These are phyloP conservation scores for Eucalyptus lansdowneana DNA, from an alignment of 345 rosid genomes.

Conservation along the genomic window DNA sequence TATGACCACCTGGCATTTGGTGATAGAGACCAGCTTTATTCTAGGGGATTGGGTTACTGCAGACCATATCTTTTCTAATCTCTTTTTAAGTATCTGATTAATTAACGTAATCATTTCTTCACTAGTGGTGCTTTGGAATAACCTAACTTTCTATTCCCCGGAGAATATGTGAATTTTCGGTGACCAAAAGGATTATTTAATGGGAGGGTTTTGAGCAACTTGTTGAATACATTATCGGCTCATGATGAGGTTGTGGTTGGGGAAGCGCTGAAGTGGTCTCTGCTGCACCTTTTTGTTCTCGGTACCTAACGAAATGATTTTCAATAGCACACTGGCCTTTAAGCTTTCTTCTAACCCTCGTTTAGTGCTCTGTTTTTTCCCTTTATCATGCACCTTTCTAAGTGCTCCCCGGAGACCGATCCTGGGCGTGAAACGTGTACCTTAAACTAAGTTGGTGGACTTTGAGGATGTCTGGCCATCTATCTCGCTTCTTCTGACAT, in stretches of 20 bases:
- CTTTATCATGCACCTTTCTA: not conserved
- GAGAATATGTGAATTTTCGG: not conserved
- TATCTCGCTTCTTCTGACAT: not conserved
- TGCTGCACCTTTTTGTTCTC: not conserved
- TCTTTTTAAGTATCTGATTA: not conserved
- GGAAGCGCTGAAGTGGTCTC: not conserved
- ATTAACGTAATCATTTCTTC: not conserved
- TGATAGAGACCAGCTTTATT: not conserved
- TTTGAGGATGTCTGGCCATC: not conserved
- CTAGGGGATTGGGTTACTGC: not conserved
- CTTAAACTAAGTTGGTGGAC: not conserved
- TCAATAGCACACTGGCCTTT: not conserved
- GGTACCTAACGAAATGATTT: not conserved
- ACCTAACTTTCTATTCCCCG: not conserved
- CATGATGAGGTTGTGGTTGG: not conserved
- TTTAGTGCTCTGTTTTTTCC: not conserved
- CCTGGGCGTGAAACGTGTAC: not conserved
- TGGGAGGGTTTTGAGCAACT: not conserved
- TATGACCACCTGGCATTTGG: not conserved
- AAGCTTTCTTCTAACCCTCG: not conserved
- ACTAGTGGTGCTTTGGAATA: not conserved
- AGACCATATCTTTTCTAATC: not conserved
- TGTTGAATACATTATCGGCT: not conserved
- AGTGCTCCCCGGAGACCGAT: not conserved
- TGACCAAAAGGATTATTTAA: not conserved